Evolutionary conservation across 768 basidiomycete species (phyloP).

Genomic region (Fistulinella prunicolor): DNA sequence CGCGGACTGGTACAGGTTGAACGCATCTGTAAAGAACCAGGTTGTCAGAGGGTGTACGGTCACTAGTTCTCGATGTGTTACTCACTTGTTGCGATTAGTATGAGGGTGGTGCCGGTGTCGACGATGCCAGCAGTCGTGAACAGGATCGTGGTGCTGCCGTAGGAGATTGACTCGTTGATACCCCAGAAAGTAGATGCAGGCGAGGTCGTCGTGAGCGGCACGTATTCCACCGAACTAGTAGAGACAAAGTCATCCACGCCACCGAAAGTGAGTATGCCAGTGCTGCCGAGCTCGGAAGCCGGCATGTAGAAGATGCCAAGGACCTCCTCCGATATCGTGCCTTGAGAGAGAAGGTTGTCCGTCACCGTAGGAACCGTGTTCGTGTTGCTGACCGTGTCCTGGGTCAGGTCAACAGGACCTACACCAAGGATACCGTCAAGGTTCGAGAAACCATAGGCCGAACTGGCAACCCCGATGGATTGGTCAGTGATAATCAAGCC

Average conservation of each 20-base stretch:
- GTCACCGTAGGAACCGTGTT: background rate
- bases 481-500: background rate
- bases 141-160: background rate
- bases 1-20: constrained; percentile 10
- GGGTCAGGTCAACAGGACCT: background rate
- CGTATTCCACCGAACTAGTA: constrained; percentile 16
- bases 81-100: constrained; percentile 28
- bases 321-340: background rate
- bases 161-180: constrained; percentile 12
- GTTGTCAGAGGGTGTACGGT: too few relatives aligned
- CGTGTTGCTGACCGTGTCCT: background rate
- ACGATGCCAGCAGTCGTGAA: constrained; percentile 16
- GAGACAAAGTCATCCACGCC: constrained; percentile 12
- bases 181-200: constrained; percentile 26
- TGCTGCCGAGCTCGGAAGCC: background rate
- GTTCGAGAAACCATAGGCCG: background rate
- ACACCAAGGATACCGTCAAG: background rate
- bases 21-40: constrained; percentile 17
- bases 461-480: background rate
- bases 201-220: constrained; percentile 19
- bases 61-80: background rate
- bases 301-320: background rate
- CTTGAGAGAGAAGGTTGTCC: background rate
- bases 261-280: constrained; percentile 25
- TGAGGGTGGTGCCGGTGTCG: too few relatives aligned